Evolutionary conservation across 169 alveolate species (phyloP).

Genomic region (Amoebophrya sp.): DNA sequence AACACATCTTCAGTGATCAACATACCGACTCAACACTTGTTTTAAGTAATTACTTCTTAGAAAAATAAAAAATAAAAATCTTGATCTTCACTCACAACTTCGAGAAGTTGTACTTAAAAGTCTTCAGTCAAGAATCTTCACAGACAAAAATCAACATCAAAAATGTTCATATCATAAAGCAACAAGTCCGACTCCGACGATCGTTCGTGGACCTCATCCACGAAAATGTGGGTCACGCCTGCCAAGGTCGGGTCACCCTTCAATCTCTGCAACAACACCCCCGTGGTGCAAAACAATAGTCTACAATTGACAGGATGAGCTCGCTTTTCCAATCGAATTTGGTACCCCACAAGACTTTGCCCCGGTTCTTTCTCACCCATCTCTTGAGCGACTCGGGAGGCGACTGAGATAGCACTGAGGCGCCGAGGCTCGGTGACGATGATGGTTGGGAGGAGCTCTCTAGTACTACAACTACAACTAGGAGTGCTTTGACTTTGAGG

Average conservation of each 20-base stretch:
- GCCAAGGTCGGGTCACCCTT: not conserved
- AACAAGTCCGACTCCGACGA: not conserved
- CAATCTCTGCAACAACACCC: not conserved
- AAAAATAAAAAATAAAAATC: too few relatives aligned
- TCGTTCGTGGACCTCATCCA: slow-evolving; percentile 45
- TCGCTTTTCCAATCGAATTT: slow-evolving; percentile 45
- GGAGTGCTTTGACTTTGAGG: too few relatives aligned
- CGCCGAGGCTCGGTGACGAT: not conserved
- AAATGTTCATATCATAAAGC: not conserved
- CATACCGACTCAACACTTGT: too few relatives aligned
- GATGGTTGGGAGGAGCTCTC: not conserved
- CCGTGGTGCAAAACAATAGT: not conserved
- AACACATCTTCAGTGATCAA: too few relatives aligned
- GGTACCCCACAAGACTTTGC: slow-evolving; percentile 41
- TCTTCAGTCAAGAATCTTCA: too few relatives aligned
- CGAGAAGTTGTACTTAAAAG: too few relatives aligned
- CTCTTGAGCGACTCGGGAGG: slow-evolving; percentile 43
- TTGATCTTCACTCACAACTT: too few relatives aligned
- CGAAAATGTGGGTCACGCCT: slow-evolving; percentile 41
- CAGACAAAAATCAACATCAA: not conserved
- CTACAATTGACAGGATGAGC: slow-evolving; percentile 18
- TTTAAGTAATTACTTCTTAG: too few relatives aligned
- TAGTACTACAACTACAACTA: too few relatives aligned
- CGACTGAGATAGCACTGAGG: slow-evolving; percentile 37
- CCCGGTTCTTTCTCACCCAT: slow-evolving; percentile 39